Evolutionary conservation across 1,139 yeast genomes (phyloP).

Genomic region (Protomyces arabidopsidicola): DNA sequence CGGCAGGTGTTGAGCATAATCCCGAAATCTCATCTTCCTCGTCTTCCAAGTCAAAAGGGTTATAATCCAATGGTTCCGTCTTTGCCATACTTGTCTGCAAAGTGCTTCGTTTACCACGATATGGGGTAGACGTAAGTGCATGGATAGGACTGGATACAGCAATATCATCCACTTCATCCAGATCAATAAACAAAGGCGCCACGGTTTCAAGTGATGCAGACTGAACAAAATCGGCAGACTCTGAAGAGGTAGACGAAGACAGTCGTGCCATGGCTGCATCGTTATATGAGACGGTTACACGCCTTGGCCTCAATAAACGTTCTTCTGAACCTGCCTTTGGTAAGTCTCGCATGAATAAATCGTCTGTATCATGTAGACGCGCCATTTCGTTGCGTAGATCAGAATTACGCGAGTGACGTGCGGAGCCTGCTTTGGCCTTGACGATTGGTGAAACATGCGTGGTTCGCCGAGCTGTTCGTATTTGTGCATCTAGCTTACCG

Average conservation of each 20-base stretch:
- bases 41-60: neutral
- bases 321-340: too few relatives aligned
- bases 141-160: neutral
- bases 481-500: too few relatives aligned
- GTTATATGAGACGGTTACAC: too few relatives aligned
- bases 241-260: neutral
- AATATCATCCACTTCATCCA: neutral
- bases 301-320: too few relatives aligned
- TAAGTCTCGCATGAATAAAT: too few relatives aligned
- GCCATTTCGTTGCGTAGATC: too few relatives aligned
- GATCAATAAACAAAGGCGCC: neutral
- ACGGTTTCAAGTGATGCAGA: neutral
- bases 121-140: neutral
- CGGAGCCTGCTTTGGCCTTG: too few relatives aligned
- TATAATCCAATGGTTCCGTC: neutral
- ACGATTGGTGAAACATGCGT: too few relatives aligned
- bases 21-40: neutral
- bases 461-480: too few relatives aligned
- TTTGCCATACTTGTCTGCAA: neutral
- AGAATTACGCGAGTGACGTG: too few relatives aligned
- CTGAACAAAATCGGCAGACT: neutral
- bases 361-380: too few relatives aligned
- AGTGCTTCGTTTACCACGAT: neutral
- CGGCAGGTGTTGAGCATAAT: neutral
- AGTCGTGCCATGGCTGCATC: neutral